Evolutionary conservation across 768 basidiomycete genomes (phyloP).

Genomic region (Tylopilus vinaceipallidus): DNA sequence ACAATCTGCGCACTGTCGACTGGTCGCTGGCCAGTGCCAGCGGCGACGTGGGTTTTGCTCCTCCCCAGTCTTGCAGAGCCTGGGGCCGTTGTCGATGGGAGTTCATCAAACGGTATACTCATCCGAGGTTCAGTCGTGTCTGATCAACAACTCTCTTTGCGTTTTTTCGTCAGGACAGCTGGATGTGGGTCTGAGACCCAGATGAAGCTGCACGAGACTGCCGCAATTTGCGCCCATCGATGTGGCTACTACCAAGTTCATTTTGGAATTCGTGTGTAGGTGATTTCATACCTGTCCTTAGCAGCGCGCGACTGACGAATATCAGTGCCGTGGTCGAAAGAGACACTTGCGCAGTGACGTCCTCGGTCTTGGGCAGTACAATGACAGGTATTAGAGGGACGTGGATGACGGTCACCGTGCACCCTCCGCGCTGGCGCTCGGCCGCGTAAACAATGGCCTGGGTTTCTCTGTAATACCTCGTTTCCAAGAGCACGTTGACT

Average conservation of each 20-base stretch:
- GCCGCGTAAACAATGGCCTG: too few species aligned
- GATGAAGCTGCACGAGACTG: slow-evolving; percentile 2
- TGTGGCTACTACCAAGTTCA: background rate
- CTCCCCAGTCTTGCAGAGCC: background rate
- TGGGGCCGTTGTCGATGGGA: background rate
- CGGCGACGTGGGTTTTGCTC: slow-evolving; percentile 3
- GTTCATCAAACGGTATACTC: slow-evolving; percentile 1
- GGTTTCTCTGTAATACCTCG: too few species aligned
- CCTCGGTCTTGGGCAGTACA: too few species aligned
- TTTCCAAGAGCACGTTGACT: too few species aligned
- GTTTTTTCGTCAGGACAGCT: slow-evolving; percentile 2
- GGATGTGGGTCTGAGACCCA: slow-evolving; percentile 17
- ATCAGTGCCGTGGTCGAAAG: too few species aligned
- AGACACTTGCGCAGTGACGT: too few species aligned
- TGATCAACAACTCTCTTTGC: background rate
- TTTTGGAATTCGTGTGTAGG: slow-evolving; percentile 8
- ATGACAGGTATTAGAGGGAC: too few species aligned
- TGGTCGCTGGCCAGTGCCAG: slow-evolving; percentile 13
- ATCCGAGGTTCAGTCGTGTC: background rate
- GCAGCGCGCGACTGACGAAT: too few species aligned
- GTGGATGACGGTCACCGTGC: too few species aligned
- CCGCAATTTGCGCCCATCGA: background rate
- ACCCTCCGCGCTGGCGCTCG: too few species aligned
- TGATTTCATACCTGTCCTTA: background rate
- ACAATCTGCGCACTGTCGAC: slow-evolving; percentile 1